Evolutionary conservation across 1,284 basidiomycete genomes (phyloP).

Genomic region (Ceratobasidium sp.): DNA sequence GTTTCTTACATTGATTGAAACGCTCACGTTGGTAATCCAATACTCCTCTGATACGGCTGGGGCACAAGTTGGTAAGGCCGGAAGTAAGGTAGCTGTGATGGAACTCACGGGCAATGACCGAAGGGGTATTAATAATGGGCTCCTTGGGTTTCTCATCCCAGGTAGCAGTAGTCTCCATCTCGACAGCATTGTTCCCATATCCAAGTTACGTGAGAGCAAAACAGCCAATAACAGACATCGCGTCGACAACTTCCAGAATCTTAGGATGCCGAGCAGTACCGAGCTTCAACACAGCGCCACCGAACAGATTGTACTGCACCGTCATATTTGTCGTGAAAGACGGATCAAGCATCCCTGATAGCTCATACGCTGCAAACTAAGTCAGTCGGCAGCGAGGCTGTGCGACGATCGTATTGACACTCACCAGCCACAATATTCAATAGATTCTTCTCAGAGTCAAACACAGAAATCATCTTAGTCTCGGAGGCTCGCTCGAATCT

Average conservation of each 20-base stretch:
- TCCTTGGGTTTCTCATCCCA: constrained; percentile 40
- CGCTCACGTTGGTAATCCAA: constrained; percentile 41
- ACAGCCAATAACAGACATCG: constrained; percentile 42
- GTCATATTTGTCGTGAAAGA: constrained; percentile 42
- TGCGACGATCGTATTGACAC: neutral
- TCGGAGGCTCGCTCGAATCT: constrained; percentile 39
- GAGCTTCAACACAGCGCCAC: constrained; percentile 43
- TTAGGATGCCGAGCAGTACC: constrained; percentile 38
- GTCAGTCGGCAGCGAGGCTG: neutral
- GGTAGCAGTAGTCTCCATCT: constrained; percentile 42
- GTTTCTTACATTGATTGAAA: neutral
- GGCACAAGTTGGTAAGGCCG: neutral
- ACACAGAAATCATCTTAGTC: constrained; percentile 39
- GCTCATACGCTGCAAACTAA: constrained; percentile 14
- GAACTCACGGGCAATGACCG: constrained; percentile 33
- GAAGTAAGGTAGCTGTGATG: neutral
- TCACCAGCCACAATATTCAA: constrained; percentile 42
- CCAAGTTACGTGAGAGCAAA: constrained; percentile 41
- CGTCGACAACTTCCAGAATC: constrained; percentile 34
- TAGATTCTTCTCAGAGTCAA: constrained; percentile 39
- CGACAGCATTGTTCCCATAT: constrained; percentile 41
- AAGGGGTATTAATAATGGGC: constrained; percentile 40
- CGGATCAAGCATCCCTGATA: constrained; percentile 40
- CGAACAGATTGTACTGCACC: constrained; percentile 42
- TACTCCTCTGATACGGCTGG: constrained; percentile 2